Percentiles rank a stretch among this genome's conserved stretches.
Evolutionary conservation across 2,329 filamentous ascomycete genomes (phyloP).

Genomic region (Fusarium dlaminii): DNA sequence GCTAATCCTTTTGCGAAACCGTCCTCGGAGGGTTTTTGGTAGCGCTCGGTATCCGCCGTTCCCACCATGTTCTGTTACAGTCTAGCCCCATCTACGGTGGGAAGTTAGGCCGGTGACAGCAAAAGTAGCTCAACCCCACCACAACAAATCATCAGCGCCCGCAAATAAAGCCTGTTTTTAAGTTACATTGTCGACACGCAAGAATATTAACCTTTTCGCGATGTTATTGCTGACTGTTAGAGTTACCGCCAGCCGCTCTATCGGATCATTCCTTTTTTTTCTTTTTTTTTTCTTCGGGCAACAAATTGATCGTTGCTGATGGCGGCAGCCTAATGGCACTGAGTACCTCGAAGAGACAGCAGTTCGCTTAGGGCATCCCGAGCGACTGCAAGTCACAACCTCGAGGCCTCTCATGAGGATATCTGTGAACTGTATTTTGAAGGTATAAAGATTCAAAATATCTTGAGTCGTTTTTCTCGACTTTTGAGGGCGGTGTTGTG

Average conservation of each 20-base stretch:
- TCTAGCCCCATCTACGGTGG: background rate
- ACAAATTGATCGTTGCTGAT: background rate
- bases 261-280: accelerated
- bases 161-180: no score
- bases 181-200: no score
- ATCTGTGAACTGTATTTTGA: no score
- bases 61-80: background rate
- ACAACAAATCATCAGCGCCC: no score
- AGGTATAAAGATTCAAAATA: background rate
- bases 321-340: accelerated
- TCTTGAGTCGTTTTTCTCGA: background rate
- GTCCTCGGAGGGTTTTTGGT: background rate
- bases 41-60: background rate
- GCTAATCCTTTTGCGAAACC: background rate
- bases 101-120: background rate
- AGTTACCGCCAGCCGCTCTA: background rate
- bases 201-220: background rate
- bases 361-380: accelerated
- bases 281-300: background rate
- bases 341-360: background rate
- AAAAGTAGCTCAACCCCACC: background rate
- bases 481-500: background rate
- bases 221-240: accelerated
- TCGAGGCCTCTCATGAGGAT: no score
- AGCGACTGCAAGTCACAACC: no score